Evolutionary conservation across 208 protist genomes (phyloP).

Genomic region (Acanthamoeba castellanii): DNA sequence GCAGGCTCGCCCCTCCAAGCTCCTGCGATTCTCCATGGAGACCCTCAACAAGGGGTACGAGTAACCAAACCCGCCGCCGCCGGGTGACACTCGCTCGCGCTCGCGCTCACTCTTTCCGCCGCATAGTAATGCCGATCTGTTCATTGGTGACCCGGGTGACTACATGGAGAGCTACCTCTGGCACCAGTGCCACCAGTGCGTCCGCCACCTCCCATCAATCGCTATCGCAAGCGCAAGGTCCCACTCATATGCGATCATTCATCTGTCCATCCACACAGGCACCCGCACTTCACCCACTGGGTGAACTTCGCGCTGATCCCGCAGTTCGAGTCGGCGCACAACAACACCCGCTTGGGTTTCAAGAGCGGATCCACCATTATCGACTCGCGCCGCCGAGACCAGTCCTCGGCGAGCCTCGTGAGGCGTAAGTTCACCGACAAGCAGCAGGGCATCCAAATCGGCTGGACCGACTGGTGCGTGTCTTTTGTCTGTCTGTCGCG

Average conservation of each 20-base stretch:
- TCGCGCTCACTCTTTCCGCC: not conserved
- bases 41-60: slow-evolving; percentile 60
- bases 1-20: not conserved
- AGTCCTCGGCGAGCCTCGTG: not conserved
- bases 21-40: slow-evolving; percentile 70
- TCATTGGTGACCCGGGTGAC: slow-evolving; percentile 62
- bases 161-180: slow-evolving; percentile 48
- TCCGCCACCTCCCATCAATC: not conserved
- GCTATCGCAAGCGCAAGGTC: not conserved
- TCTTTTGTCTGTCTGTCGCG: not conserved
- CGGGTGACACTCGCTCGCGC: not conserved
- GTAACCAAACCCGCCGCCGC: not conserved
- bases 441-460: slow-evolving; percentile 56
- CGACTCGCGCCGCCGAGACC: slow-evolving; percentile 1
- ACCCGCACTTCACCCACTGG: slow-evolving; percentile 70
- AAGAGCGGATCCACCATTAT: slow-evolving; percentile 73
- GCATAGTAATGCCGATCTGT: slow-evolving; percentile 58
- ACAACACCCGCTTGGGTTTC: slow-evolving; percentile 42
- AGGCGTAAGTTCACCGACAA: slow-evolving; percentile 19
- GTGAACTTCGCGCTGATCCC: slow-evolving; percentile 38
- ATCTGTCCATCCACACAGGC: not conserved
- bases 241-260: not conserved
- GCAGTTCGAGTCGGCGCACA: slow-evolving; percentile 17
- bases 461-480: slow-evolving; percentile 55
- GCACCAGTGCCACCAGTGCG: slow-evolving; percentile 71